Evolutionary conservation across 257 asterid species (phyloP).

Genomic region (Solanum piurae): DNA sequence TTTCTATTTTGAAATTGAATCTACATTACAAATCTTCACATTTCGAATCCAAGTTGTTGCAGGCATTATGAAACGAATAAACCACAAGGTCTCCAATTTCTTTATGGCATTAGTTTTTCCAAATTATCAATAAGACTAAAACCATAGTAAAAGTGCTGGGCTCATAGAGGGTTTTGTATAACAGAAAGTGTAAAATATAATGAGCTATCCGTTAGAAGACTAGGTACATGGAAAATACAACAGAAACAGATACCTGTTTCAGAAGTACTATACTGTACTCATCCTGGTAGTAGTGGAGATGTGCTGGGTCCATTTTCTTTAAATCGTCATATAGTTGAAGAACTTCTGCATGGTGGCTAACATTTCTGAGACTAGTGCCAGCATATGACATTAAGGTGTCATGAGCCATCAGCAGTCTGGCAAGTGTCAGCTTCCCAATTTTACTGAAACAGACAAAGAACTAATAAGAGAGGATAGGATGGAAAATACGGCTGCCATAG

Average conservation of each 20-base stretch:
- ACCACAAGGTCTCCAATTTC: not conserved
- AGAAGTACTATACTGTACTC: conserved; percentile 57
- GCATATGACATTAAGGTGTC: conserved; percentile 37
- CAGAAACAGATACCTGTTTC: conserved; percentile 47
- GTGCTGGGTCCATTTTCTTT: conserved; percentile 69
- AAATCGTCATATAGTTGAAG: conserved; percentile 63
- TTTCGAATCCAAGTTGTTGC: not conserved
- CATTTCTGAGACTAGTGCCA: conserved; percentile 18
- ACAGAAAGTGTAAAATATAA: not conserved
- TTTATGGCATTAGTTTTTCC: not conserved
- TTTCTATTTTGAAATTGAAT: not conserved
- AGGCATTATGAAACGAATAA: not conserved
- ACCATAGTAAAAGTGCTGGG: not conserved
- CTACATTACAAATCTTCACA: not conserved
- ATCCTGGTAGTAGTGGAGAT: conserved; percentile 66
- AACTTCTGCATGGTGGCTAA: conserved; percentile 46
- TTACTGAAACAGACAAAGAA: conserved; percentile 42
- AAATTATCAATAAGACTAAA: not conserved
- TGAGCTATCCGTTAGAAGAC: not conserved
- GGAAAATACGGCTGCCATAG: not conserved
- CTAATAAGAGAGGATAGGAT: conserved; percentile 2
- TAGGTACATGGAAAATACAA: not conserved
- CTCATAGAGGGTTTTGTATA: not conserved
- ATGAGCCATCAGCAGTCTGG: conserved; percentile 74
- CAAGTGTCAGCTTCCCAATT: conserved; percentile 91